Percentiles rank a stretch among this genome's conserved stretches.
Conservation (phyloP, 495 filamentous ascomycete genomes). For the Margaritispora aquatica region DNA sequence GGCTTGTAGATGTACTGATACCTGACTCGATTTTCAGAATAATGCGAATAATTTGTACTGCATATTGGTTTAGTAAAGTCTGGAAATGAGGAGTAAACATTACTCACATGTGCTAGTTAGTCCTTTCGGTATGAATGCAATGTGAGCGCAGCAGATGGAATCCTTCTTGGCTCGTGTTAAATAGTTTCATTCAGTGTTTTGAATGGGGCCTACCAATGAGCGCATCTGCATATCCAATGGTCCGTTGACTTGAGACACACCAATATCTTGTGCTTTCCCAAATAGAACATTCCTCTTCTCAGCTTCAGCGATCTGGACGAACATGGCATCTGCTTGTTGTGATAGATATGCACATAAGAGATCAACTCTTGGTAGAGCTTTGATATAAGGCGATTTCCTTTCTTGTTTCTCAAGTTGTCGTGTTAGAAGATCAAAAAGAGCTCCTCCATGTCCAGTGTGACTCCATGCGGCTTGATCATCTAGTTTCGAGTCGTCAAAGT, state of each 20-base stretch:
- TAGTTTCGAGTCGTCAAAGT: slow-evolving; percentile 30
- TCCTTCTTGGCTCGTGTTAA: slow-evolving; percentile 22
- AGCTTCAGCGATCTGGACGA: slow-evolving; percentile 47
- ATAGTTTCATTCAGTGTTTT: neutral
- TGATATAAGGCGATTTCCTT: slow-evolving; percentile 30
- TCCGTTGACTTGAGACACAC: slow-evolving; percentile 28
- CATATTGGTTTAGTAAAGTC: neutral
- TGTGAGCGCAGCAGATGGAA: slow-evolving; percentile 26
- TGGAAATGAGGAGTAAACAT: neutral
- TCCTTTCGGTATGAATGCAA: slow-evolving; percentile 27
- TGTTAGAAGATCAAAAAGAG: slow-evolving; percentile 37
- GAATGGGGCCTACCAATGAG: slow-evolving; percentile 1
- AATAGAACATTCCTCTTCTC: slow-evolving; percentile 48
- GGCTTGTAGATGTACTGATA: slow-evolving; percentile 29
- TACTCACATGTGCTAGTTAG: slow-evolving; percentile 2
- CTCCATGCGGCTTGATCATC: slow-evolving; percentile 20
- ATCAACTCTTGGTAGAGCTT: slow-evolving; percentile 34
- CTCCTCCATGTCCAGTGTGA: slow-evolving; percentile 24
- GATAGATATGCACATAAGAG: slow-evolving; percentile 39
- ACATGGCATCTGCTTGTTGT: slow-evolving; percentile 33
- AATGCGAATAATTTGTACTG: slow-evolving; percentile 43
- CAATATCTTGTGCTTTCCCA: slow-evolving; percentile 34
- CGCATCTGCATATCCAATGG: slow-evolving; percentile 24
- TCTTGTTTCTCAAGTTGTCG: slow-evolving; percentile 41
- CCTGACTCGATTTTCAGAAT: slow-evolving; percentile 34